A percentile compares a stretch with the other conserved stretches of the same genome.
These are phyloP conservation scores for Globisporangium paddicum DNA, from an alignment of 352 stramenopile genomes.

Conservation along the genomic window DNA sequence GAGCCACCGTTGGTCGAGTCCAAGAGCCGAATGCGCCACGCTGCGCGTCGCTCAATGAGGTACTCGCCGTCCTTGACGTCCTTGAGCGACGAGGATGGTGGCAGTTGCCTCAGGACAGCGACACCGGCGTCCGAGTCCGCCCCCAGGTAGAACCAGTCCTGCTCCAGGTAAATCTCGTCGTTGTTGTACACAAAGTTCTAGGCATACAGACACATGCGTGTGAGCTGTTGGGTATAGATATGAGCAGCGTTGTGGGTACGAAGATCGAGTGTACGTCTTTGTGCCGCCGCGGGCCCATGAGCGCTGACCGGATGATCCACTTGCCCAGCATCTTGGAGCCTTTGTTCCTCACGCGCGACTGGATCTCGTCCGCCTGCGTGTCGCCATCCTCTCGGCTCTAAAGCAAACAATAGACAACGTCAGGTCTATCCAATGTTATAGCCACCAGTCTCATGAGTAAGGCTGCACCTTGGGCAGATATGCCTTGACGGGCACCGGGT, in stretches of 20 bases:
- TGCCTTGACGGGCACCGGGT: constrained; percentile 53
- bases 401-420: not conserved
- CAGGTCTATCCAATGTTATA: not conserved
- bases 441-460: not conserved
- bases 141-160: constrained; percentile 82
- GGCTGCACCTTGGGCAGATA: constrained; percentile 67
- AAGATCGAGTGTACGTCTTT: constrained; percentile 49
- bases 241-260: not conserved
- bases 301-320: constrained; percentile 69
- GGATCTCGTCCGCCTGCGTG: constrained; percentile 72
- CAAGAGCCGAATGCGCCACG: constrained; percentile 62
- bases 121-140: constrained; percentile 55
- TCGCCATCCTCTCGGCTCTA: constrained; percentile 67
- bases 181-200: constrained; percentile 83
- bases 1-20: constrained; percentile 64
- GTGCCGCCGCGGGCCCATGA: constrained; percentile 30
- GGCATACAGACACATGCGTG: not conserved
- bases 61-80: constrained; percentile 55
- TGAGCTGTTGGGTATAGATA: not conserved
- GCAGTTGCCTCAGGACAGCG: constrained; percentile 64
- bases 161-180: constrained; percentile 77
- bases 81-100: constrained; percentile 22
- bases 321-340: constrained; percentile 68
- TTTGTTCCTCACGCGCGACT: constrained; percentile 78
- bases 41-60: constrained; percentile 57